Evolutionary conservation across 2,329 filamentous ascomycete species (phyloP).

Genomic region (Chaetomium globosum): DNA sequence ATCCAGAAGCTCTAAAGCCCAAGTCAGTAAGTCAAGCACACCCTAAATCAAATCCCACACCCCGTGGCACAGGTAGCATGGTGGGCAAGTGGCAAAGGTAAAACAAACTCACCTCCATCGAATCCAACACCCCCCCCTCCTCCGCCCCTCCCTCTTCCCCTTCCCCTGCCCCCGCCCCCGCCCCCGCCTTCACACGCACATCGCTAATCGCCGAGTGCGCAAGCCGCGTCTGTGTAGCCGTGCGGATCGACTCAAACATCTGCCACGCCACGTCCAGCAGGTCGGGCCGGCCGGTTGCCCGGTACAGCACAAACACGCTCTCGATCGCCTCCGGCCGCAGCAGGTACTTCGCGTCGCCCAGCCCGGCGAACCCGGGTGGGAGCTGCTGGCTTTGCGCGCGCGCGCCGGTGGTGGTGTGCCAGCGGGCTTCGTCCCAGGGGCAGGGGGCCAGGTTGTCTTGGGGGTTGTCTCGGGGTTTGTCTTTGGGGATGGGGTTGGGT

Average conservation of each 20-base stretch:
- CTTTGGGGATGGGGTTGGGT: too few species aligned
- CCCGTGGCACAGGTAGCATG: too few species aligned
- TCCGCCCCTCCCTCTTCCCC: conserved; percentile 35
- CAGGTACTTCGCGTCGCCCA: conserved; percentile 49
- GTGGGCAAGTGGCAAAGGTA: too few species aligned
- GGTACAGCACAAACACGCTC: conserved; percentile 56
- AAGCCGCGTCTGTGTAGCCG: conserved; percentile 48
- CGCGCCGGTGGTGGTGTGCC: conserved; percentile 38
- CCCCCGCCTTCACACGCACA: conserved; percentile 43
- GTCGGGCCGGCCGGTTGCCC: conserved; percentile 50
- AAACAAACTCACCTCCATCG: conserved; percentile 38
- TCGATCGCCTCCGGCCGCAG: conserved; percentile 57
- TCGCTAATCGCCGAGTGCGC: conserved; percentile 50
- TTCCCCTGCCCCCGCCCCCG: too few species aligned
- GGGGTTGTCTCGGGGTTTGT: too few species aligned
- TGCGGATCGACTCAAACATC: conserved; percentile 51
- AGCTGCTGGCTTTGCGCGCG: conserved; percentile 38
- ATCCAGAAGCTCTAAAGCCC: conserved; percentile 64
- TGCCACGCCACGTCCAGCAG: conserved; percentile 52
- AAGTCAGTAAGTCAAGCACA: conserved; percentile 6
- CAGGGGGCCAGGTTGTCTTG: conserved; percentile 25
- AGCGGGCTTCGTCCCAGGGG: conserved; percentile 40
- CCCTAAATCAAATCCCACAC: not conserved
- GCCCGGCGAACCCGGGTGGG: conserved; percentile 61
- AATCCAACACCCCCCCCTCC: conserved; percentile 49